Evolutionary conservation across 2,329 filamentous ascomycete species (phyloP).

Genomic region (Amylocarpus encephaloides): DNA sequence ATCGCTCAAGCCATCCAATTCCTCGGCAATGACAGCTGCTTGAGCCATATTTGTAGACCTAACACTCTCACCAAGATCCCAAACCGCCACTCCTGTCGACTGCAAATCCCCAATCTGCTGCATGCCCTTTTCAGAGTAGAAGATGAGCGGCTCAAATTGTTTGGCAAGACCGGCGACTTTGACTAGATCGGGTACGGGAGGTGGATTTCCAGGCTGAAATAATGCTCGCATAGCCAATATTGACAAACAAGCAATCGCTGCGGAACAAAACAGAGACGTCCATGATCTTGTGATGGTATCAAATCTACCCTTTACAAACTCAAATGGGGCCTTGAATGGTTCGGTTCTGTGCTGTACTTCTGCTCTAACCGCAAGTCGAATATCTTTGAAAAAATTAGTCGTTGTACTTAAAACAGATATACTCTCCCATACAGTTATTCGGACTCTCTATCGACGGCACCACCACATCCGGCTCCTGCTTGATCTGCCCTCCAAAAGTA

Average conservation of each 20-base stretch:
- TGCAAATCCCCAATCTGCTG: slow-evolving; percentile 82
- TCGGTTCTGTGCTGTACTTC: slow-evolving; percentile 85
- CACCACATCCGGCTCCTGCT: slow-evolving; percentile 25
- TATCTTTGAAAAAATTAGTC: slow-evolving; percentile 50
- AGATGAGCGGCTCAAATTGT: slow-evolving; percentile 89
- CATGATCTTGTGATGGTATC: slow-evolving; percentile 61
- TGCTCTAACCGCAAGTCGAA: slow-evolving; percentile 79
- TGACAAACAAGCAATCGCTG: slow-evolving; percentile 56
- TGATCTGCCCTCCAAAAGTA: slow-evolving; percentile 32
- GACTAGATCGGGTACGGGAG: slow-evolving; percentile 74
- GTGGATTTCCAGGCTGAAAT: slow-evolving; percentile 59
- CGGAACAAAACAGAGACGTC: slow-evolving; percentile 56
- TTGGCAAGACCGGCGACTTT: slow-evolving; percentile 86
- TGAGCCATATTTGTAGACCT: slow-evolving; percentile 86
- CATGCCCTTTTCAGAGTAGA: slow-evolving; percentile 86
- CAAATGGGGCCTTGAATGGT: slow-evolving; percentile 69
- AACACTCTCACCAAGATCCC: slow-evolving; percentile 89
- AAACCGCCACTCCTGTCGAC: slow-evolving; percentile 86
- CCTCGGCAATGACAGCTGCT: slow-evolving; percentile 75
- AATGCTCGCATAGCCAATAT: slow-evolving; percentile 60
- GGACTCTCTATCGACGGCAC: slow-evolving; percentile 26
- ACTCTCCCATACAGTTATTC: slow-evolving; percentile 44
- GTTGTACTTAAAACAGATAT: slow-evolving; percentile 5
- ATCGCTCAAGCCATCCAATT: slow-evolving; percentile 80
- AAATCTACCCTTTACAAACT: slow-evolving; percentile 54